Evolutionary conservation across 177 flowering plant genomes (phyloP), one percentile per base, ranked within the genome.

Genomic region (Vitis hybrid): DNA sequence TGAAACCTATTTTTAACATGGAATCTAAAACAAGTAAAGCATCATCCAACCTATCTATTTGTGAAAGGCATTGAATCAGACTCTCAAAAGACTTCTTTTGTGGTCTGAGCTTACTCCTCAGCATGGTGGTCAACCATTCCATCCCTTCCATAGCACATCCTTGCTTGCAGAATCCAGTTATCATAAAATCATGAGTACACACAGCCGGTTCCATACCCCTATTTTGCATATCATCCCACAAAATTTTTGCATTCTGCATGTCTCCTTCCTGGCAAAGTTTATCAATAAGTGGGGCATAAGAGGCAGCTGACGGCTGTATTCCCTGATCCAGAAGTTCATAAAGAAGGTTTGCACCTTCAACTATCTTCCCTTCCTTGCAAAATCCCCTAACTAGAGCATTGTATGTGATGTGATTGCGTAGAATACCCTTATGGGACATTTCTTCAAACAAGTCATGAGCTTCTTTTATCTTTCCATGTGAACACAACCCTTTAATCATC

Each of bases 401-500:
- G 66, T 84, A 92, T 8, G 91, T 85, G 45, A 83, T 69, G 10
- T 72, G 67, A 70, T 88, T 88, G 56, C 74, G 74, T 6, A 56
- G 32, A 52, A 87, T 65, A 60, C 86, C 87, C 66, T 77, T 89
- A 65, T 67, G 62, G 4, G 69, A 34, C 94, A 92, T 91, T 76
- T 84, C 85, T 34, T 81, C 79, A 66, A 89, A 88, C 65, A 86
- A 34, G 13, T 52, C 66, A 69, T n/a, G 62, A 30, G 94, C 90
- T 72, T 80, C 82, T 17, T 62, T 60, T 52, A 65, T 62, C 65
- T 52, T 84, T 52, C 93, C 82, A 69, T 79, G 73, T 34, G 49
- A 60, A 72, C 86, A 88, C 17, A 85, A 62, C 26, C 92, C 89
- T 10, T 69, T 62, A 69, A 93, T 85, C 84, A 90, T 74, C 5